phyloP scores from a whole-genome alignment of 2,329 filamentous ascomycete species.

The Pestalotiopsis sp. region DNA sequence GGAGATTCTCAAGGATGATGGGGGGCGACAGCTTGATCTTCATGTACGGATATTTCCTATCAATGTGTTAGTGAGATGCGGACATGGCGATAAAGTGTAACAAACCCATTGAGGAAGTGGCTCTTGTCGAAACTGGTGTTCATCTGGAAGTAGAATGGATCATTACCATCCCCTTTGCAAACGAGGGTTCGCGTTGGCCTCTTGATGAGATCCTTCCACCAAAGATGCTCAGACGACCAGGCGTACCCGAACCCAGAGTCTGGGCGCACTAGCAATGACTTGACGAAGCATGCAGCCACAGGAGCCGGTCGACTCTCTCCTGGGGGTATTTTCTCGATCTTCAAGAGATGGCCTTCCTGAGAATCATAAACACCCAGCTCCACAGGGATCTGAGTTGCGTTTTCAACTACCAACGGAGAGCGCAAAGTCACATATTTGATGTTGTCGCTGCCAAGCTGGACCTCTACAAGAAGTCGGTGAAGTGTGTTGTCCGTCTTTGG shows the following conservation, averaged over 20 bases:
- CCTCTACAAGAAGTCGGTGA: slow-evolving; percentile 89
- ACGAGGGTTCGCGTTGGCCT: slow-evolving; percentile 84
- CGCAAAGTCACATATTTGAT: slow-evolving; percentile 97
- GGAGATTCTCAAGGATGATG: slow-evolving; percentile 88
- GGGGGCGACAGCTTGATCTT: slow-evolving; percentile 88
- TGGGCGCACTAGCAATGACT: slow-evolving; percentile 84
- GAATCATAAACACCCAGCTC: slow-evolving; percentile 91
- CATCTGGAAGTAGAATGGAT: slow-evolving; percentile 96
- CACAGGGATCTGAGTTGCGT: slow-evolving; percentile 94
- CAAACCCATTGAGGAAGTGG: slow-evolving; percentile 76
- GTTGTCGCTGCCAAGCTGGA: slow-evolving; percentile 89
- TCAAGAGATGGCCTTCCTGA: slow-evolving; percentile 85
- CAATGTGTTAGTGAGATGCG: slow-evolving; percentile 31
- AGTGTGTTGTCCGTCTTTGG: slow-evolving; percentile 84
- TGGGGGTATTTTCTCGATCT: slow-evolving; percentile 96
- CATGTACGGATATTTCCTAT: slow-evolving; percentile 90
- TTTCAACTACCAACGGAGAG: slow-evolving; percentile 89
- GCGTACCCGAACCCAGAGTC: slow-evolving; percentile 96
- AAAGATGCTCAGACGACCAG: slow-evolving; percentile 88
- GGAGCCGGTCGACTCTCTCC: slow-evolving; percentile 89
- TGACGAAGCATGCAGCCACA: slow-evolving; percentile 88
- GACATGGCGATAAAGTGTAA: slow-evolving; percentile 10
- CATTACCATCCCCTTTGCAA: slow-evolving; percentile 83
- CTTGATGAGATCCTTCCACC: slow-evolving; percentile 90
- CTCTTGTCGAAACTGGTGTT: slow-evolving; percentile 83